Evolutionary conservation across 139 green algal genomes (phyloP).

Genomic region (Closterium sp.): DNA sequence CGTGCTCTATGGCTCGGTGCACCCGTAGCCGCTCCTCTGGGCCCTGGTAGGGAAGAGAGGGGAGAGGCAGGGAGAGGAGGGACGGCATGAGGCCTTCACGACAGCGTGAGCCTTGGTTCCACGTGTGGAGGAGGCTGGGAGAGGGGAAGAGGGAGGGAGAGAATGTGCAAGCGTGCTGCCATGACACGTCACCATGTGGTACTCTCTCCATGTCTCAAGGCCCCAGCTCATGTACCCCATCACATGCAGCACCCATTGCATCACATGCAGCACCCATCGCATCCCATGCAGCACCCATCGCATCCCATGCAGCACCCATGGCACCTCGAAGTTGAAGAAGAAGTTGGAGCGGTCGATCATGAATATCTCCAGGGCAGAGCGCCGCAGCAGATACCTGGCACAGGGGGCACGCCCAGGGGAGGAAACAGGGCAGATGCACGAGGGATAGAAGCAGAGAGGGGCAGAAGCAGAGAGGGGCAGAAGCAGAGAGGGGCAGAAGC

Average conservation of each 20-base stretch:
- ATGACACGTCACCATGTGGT: too few species aligned
- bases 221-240: not conserved
- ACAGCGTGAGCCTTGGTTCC: not conserved
- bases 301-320: too few species aligned
- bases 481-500: too few species aligned
- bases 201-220: not conserved
- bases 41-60: not conserved
- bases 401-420: not conserved
- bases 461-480: slow-evolving; percentile 4
- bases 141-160: not conserved
- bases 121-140: not conserved
- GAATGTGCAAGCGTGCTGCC: not conserved
- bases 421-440: not conserved
- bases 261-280: too few species aligned
- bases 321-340: slow-evolving; percentile 55
- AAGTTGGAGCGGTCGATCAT: slow-evolving; percentile 54
- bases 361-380: slow-evolving; percentile 58
- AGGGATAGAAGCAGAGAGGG: not conserved
- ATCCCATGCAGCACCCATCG: too few species aligned
- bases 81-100: not conserved
- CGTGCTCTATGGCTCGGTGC: slow-evolving; percentile 18
- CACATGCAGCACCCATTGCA: too few species aligned
- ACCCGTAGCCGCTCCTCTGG: not conserved
- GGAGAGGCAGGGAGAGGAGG: not conserved
- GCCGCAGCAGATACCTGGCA: slow-evolving; percentile 52